These are phyloP conservation scores for Begonia peltatifolia DNA, from an alignment of 306 rosid species.

Conservation along the genomic window DNA sequence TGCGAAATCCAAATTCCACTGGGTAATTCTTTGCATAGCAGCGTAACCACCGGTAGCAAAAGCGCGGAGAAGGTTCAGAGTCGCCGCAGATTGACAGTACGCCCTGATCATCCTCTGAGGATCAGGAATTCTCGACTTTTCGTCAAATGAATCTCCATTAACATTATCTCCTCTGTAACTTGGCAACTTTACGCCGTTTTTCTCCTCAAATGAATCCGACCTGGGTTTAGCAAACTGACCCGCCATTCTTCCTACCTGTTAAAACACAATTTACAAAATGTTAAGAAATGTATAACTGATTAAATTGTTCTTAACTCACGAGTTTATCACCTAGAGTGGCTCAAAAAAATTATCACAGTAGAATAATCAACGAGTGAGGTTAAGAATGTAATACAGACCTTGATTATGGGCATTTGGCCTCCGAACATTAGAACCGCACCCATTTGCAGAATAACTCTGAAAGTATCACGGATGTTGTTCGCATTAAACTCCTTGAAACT, in stretches of 20 bases:
- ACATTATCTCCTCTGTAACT: constrained; percentile 97
- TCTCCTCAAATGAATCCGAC: constrained; percentile 86
- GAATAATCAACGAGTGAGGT: no score
- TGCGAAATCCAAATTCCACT: constrained; percentile 96
- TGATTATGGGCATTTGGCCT: constrained; percentile 90
- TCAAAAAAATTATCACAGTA: no score
- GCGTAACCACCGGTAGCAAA: constrained; percentile 98
- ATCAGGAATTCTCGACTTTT: constrained; percentile 77
- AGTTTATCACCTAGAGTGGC: not conserved
- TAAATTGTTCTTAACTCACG: not conserved
- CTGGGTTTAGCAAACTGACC: constrained; percentile 98
- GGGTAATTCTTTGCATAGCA: constrained; percentile 95
- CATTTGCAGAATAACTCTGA: constrained; percentile 86
- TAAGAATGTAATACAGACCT: constrained; percentile 25
- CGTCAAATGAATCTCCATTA: constrained; percentile 81
- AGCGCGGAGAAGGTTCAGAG: constrained; percentile 78
- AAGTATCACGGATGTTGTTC: constrained; percentile 83
- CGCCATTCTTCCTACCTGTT: constrained; percentile 95
- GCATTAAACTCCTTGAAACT: constrained; percentile 97
- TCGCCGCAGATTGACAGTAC: constrained; percentile 91
- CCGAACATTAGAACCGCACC: constrained; percentile 91
- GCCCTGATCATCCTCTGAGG: constrained; percentile 94
- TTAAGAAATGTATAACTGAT: not conserved
- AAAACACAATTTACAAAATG: constrained; percentile 5
- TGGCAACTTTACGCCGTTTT: constrained; percentile 80